Base-by-base conservation (phyloP, 441 rosid genomes). In the Corymbia calophylla region DNA sequence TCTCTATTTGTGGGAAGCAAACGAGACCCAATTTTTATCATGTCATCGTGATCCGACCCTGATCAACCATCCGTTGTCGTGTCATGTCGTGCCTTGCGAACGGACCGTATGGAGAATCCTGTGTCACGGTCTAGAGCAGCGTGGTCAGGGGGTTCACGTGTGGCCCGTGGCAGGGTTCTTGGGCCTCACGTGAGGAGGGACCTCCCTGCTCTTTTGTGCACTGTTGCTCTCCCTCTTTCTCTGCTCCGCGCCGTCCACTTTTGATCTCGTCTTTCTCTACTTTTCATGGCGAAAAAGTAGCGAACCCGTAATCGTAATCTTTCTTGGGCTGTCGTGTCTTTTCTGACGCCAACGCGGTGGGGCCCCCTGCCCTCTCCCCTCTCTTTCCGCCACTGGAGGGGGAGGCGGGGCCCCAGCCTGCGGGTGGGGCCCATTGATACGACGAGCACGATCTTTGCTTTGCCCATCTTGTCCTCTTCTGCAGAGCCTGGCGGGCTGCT, bases 141-240 rank as follows among this genome's bases (percentile, higher is more conserved):
- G 21, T 6, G 49, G 66, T 18, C 49, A 11, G 58, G 56, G 58
- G 47, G 17, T 8, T 86, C 89, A 49, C 49, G 48, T 66, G 89
- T 51, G 89, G 47, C 62, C 89, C 89, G 89, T 66, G 89, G 11
- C 55, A 39, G 32, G 25, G 84, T 23, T 31, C 51, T 51, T 58
- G 64, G 89, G 53, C 56, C 84, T 66, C 89, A 87, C 89, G 89
- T 66, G 89, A 87, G 35, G 89, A 87, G 35, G 55, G 88, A 11
- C 87, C 58, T 9, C 27, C 44, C 44, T 39, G 44, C 44, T 32
- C 48, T 66, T 53, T 66, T 17, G 14, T 16, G 13, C 81, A 8
- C 44, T 70, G 70, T 48, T 12, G 44, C 44, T 4, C 44, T 39
- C 44, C 5, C 44, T 39, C 44, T 49, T 29, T 32, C 80, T 68